Evolutionary conservation across 108 stramenopile species (phyloP).

Genomic region (Nitzschia sp.): DNA sequence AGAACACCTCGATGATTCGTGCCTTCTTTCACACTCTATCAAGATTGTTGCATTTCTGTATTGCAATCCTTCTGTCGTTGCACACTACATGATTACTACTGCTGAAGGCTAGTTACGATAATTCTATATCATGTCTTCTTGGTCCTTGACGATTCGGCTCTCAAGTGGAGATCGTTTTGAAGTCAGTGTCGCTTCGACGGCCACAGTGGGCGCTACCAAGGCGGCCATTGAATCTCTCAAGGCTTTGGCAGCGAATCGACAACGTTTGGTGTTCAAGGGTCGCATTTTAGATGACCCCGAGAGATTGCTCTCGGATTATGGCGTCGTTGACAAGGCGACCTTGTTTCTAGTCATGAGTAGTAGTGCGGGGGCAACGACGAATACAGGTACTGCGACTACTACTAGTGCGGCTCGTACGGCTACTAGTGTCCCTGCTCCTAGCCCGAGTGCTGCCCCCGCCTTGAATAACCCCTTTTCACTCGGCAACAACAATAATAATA

Average conservation of each 20-base stretch:
- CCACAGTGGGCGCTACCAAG: conserved; percentile 24
- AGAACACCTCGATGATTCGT: no score
- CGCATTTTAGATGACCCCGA: conserved; percentile 87
- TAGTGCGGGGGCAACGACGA: conserved; percentile 7
- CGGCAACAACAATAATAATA: neutral
- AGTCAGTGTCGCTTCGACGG: conserved; percentile 11
- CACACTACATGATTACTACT: no score
- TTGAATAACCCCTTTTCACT: conserved; percentile 22
- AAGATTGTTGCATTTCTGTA: no score
- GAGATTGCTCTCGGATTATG: conserved; percentile 63
- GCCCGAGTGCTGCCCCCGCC: conserved; percentile 29
- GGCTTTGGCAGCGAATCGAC: conserved; percentile 54
- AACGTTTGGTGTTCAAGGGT: conserved; percentile 94
- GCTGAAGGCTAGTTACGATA: no score
- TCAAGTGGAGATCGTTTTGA: conserved; percentile 32
- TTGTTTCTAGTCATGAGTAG: conserved; percentile 73
- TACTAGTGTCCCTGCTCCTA: conserved; percentile 13
- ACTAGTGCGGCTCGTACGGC: conserved; percentile 14
- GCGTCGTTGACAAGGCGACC: conserved; percentile 45
- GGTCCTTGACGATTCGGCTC: conserved; percentile 29
- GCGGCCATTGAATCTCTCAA: neutral
- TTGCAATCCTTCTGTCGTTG: no score
- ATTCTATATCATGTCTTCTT: no score
- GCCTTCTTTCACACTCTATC: no score
- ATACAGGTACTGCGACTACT: neutral